A percentile compares a stretch with the other conserved stretches of the same genome.
Evolutionary conservation across 2,329 filamentous ascomycete species (phyloP).

Genomic region (Aspergillus oerlinghausenensis): DNA sequence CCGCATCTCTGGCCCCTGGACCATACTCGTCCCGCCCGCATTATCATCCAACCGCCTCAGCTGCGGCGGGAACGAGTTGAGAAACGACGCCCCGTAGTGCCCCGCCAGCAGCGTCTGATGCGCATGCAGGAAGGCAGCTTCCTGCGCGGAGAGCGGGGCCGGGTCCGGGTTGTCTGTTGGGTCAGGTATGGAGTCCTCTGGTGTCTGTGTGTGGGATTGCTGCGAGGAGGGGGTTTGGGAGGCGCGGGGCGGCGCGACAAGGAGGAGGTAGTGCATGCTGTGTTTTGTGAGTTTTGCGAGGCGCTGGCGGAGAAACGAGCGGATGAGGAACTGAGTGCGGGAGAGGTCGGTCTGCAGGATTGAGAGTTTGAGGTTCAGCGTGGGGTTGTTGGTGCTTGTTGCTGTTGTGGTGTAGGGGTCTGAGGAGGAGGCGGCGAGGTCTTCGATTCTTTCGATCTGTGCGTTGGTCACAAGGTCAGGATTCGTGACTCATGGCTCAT

Average conservation of each 20-base stretch:
- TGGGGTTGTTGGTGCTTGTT: conserved; percentile 81
- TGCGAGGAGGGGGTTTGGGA: conserved; percentile 12
- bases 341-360: conserved; percentile 96
- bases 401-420: conserved; percentile 40
- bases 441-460: conserved; percentile 64
- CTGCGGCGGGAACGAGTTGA: conserved; percentile 71
- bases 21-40: conserved; percentile 84
- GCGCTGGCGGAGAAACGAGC: conserved; percentile 76
- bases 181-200: conserved; percentile 31
- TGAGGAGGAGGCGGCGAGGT: conserved; percentile 43
- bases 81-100: conserved; percentile 82
- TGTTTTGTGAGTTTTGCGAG: conserved; percentile 64
- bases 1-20: conserved; percentile 79
- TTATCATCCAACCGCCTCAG: conserved; percentile 87
- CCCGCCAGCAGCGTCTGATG: conserved; percentile 80
- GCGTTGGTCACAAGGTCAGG: neutral
- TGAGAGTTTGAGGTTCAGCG: conserved; percentile 87
- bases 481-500: too few species aligned
- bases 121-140: conserved; percentile 75
- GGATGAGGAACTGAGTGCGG: conserved; percentile 84
- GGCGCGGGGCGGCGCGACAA: conserved; percentile 15
- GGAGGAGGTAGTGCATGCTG: conserved; percentile 47
- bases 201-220: conserved; percentile 11
- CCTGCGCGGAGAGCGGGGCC: conserved; percentile 66
- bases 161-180: conserved; percentile 36